These are phyloP conservation scores for Hypomyces rosellus DNA, from an alignment of 2,329 filamentous ascomycete genomes.

Conservation along the genomic window DNA sequence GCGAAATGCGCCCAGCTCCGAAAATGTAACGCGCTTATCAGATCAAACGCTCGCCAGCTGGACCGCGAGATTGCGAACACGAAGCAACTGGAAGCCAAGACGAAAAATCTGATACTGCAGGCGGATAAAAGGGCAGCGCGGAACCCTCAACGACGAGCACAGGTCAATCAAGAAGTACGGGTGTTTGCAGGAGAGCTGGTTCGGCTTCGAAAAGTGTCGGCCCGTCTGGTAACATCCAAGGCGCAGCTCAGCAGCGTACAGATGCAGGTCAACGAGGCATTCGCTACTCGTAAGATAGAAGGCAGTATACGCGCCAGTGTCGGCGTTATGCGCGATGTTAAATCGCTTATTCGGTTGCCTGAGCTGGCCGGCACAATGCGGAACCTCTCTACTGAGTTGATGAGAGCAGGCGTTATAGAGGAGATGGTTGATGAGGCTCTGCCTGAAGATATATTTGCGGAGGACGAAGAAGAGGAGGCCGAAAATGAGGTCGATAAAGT, in stretches of 20 bases:
- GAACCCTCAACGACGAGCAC: slow-evolving; percentile 70
- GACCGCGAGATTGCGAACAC: slow-evolving; percentile 83
- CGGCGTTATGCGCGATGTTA: slow-evolving; percentile 96
- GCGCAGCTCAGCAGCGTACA: slow-evolving; percentile 88
- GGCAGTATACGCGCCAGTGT: slow-evolving; percentile 80
- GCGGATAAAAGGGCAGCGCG: slow-evolving; percentile 63
- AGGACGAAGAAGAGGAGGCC: slow-evolving; percentile 70
- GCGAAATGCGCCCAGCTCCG: slow-evolving; percentile 56
- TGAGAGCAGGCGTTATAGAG: slow-evolving; percentile 94
- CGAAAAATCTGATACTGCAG: slow-evolving; percentile 75
- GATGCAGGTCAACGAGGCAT: slow-evolving; percentile 97
- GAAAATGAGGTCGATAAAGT: slow-evolving; percentile 87
- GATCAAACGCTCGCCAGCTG: slow-evolving; percentile 83
- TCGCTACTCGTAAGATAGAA: slow-evolving; percentile 92
- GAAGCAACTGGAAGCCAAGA: slow-evolving; percentile 74
- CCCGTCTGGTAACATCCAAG: slow-evolving; percentile 77
- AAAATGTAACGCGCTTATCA: slow-evolving; percentile 89
- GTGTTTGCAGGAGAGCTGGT: slow-evolving; percentile 85
- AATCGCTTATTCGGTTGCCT: slow-evolving; percentile 76
- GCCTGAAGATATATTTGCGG: slow-evolving; percentile 64
- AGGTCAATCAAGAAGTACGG: slow-evolving; percentile 76
- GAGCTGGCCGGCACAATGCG: slow-evolving; percentile 85
- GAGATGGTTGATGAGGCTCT: slow-evolving; percentile 90
- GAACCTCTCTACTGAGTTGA: slow-evolving; percentile 77
- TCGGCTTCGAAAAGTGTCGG: slow-evolving; percentile 67